Base-by-base conservation (phyloP, 75 land plant genomes). In the Adiantum capillusveneris region DNA sequence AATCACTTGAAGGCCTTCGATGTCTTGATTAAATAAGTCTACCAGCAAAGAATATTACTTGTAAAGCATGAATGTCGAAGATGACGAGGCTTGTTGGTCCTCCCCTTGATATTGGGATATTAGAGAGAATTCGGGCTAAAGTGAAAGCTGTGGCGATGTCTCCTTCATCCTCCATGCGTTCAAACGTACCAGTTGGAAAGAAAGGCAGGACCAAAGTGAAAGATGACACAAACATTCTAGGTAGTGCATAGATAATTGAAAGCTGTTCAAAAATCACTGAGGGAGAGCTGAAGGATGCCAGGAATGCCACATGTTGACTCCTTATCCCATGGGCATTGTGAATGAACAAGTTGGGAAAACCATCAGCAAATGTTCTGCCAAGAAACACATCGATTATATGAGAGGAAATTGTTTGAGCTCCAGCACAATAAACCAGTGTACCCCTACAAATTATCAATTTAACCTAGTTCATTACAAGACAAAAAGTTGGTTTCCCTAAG, bases 121-220 rank as follows among this genome's bases (percentile, higher is more conserved):
- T 85, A 39, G 93, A 85, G 36, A 88, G 57, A 29, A 88, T 79
- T 22, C 93, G 63, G 25, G 93, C 89, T 78, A 88, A 62, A 41
- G 93, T 88, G 62, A 82, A 88, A 53, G 93, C 93, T 53, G 93
- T 88, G 19, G 93, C 93, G 6, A 88, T 85, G 71, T 88, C 93
- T 11, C 93, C 93, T 73, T 88, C 93, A 39, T 85, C 89, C 62
- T 88, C 93, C 86, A 88, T 77, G 21, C 93, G 70, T 67, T 88
- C 93, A 67, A 85, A 84, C 29, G 93, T 79, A 19, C 93, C 93
- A 63, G 93, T 88, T 2, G 93, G 93, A 48, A 88, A 88, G 76
- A 88, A 88, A 29, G 93, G 93, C 31, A 88, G 60, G 0, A 88
- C 92, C 42, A 87, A 43, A 9, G 92, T 79, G 60, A 88, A 88